Base-by-base conservation (phyloP, 495 filamentous ascomycete species). In the Penicillium manginii region DNA sequence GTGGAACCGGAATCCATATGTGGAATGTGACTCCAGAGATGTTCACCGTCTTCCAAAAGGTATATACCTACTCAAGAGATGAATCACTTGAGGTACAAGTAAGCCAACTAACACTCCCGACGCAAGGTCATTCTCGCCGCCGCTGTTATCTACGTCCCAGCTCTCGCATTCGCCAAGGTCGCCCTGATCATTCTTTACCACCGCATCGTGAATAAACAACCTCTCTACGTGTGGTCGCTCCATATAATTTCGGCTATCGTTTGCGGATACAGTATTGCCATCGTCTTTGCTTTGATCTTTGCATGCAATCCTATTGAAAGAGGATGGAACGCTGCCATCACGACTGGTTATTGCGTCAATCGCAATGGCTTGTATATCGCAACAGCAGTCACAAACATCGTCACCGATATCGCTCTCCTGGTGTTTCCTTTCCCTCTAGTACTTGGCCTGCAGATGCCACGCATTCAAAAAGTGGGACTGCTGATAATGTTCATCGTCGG, bases 351-450 rank as follows among this genome's bases (percentile, higher is more conserved):
- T 1, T 80, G 76, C 51, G 64, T 80, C 52, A 59, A 70, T 54
- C 64, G 64, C 23, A 43, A 39, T 1, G 69, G 37, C 1, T 17
- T 78, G 10, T 75, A 76, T 47, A 67, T 76, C 10, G 69, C 68
- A 14, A 77, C 72, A 2, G 75, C 77, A 0, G 60, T 65, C 4
- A 67, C 74, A 18, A 81, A 81, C 40, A 79, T 75, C 37, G 46
- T 61, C 3, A 77, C 66, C 23, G 77, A 81, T 21, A 18, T 79
- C 9, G 58, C 70, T 3, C 47, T 81, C 18, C 65, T 78, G 0
- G n/a, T 71, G 8, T 60, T 77, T 7, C 74, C 78, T 0, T 49
- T 78, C 0, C 68, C 67, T 14, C 49, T 75, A 2, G 61, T 79
- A 4, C 48, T 47, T 21, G 15, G 52, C 3, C 57, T 75, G 1